Base-by-base conservation (phyloP, 805 yeast genomes). In the Nakazawaea sp. region DNA sequence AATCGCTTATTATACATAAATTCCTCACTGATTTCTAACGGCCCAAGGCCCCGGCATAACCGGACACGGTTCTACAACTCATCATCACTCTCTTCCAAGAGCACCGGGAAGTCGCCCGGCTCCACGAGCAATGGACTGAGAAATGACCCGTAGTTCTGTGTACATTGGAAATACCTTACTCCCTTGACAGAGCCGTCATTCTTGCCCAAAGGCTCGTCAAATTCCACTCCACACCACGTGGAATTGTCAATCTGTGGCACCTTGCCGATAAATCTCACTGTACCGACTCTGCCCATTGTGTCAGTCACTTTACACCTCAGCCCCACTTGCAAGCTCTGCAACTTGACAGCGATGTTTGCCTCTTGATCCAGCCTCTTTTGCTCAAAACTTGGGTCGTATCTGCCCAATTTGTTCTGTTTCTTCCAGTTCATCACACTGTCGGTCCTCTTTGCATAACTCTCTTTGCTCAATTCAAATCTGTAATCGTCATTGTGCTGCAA, bases 201-300 rank as follows among this genome's bases (percentile, higher is more conserved):
- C 55, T 82, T 86, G 4, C 97, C 97, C 6, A 72, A 70, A 0
- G 97, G 90, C 46, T 83, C 87, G 47, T 84, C 92, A 38, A 88
- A 78, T 47, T 80, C 84, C 3, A 90, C 72, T 0, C 97, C 97
- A 21, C 84, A 70, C 96, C 97, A 90, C 1, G 58, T 46, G 15
- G 48, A 70, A 2, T 65, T 69, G 33, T 75, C 78, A 33, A 88
- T 71, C 27, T 70, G 76, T 0, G 74, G 65, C 1, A 90, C 75
- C 27, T 57, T 59, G 2, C 97, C 97, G 11, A 88, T 61, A 49
- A 60, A 90, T 40, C 67, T 62, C 20, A 90, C 69, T n/a, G 66
- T 59, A 3, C 97, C 97, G 27, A 82, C 53, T 46, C 95, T 66
- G 45, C 68, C 66, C 41, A 73, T 55, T n/a, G 58, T 45, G n/a